A percentile compares a stretch with the other conserved stretches of the same genome.
Conservation (phyloP, 306 rosid species). For the Medicago lupulina region DNA sequence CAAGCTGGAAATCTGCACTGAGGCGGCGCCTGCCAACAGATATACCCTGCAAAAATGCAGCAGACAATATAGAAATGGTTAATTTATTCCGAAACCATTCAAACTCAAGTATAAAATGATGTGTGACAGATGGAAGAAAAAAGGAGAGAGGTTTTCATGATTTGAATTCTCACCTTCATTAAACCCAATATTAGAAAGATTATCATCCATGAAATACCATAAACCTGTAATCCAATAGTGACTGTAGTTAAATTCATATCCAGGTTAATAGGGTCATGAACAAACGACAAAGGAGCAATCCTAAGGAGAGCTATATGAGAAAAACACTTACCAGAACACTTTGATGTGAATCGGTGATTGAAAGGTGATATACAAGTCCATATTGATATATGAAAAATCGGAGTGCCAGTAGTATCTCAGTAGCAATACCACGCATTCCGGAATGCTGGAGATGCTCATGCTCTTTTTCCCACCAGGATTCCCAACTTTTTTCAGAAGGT, state of each 20-base stretch:
- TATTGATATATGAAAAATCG: slow-evolving; percentile 90
- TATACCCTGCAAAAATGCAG: slow-evolving; percentile 58
- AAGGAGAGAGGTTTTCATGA: background rate
- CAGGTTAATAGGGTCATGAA: slow-evolving; percentile 8
- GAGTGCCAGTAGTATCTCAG: slow-evolving; percentile 82
- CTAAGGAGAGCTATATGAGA: slow-evolving; percentile 17
- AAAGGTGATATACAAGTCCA: slow-evolving; percentile 92
- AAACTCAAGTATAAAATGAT: slow-evolving; percentile 16
- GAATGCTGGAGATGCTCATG: slow-evolving; percentile 78
- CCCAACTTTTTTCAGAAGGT: slow-evolving; percentile 85
- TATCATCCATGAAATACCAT: slow-evolving; percentile 84
- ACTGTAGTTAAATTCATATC: slow-evolving; percentile 40
- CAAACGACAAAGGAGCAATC: background rate
- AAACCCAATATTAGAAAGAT: slow-evolving; percentile 67
- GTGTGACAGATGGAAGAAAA: background rate
- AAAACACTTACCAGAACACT: slow-evolving; percentile 67
- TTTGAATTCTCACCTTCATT: slow-evolving; percentile 72
- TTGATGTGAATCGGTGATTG: slow-evolving; percentile 53
- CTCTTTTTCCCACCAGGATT: slow-evolving; percentile 98
- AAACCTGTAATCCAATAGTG: slow-evolving; percentile 65
- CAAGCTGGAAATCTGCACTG: slow-evolving; percentile 85
- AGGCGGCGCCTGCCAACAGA: slow-evolving; percentile 85
- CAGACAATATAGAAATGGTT: slow-evolving; percentile 15
- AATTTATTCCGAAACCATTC: slow-evolving; percentile 1
- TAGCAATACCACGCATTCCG: slow-evolving; percentile 67